Base-by-base conservation (phyloP, 2,329 filamentous ascomycete genomes). In the Phoma sp. region DNA sequence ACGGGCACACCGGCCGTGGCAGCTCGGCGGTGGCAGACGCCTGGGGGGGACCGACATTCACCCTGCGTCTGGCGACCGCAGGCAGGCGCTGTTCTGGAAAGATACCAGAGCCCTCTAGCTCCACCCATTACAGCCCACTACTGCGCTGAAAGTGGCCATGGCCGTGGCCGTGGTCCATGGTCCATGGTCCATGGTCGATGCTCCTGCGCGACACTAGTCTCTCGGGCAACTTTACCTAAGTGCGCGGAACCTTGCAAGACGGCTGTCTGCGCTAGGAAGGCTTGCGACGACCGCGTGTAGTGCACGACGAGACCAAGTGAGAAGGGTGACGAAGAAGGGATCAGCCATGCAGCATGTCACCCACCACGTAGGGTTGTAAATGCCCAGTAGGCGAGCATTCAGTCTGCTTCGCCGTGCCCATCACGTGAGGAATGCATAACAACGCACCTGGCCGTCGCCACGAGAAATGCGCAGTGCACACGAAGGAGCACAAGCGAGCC, bases 171-270 rank as follows among this genome's bases (percentile, higher is more conserved):
- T 24, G 22, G 22, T 17, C 17, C 17, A 27, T 27, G 25, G 22
- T 17, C 17, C 17, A 27, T 27, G 25, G 17, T 17, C 27, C 43
- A 53, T 63, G 58, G 62, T 57, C 55, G 62, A 57, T 43, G 62
- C 62, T 61, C 53, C 46, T 55, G 52, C 52, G 47, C 41, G 43
- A 43, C 52, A 51, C 52, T 55, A 55, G 52, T n/a, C 48, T 47
- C 58, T 64, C 61, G 64, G 61, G 47, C 62, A 59, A 68, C 62
- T 49, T 68, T 61, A 64, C 62, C 48, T 56, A 38, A 49, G 47
- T 27, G 47, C 37, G 54, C 54, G 57, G 56, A 35, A 35, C 32
- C 15, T 6, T 35, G 32, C n/a, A 56, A 46, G 51, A 36, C 37
- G 52, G 49, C 40, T 46, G 51, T 50, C 45, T 51, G 51, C 57